A percentile compares a stretch with the other conserved stretches of the same genome.
These are phyloP conservation scores for Prinsepia uniflora DNA, from an alignment of 306 rosid genomes.

Conservation along the genomic window DNA sequence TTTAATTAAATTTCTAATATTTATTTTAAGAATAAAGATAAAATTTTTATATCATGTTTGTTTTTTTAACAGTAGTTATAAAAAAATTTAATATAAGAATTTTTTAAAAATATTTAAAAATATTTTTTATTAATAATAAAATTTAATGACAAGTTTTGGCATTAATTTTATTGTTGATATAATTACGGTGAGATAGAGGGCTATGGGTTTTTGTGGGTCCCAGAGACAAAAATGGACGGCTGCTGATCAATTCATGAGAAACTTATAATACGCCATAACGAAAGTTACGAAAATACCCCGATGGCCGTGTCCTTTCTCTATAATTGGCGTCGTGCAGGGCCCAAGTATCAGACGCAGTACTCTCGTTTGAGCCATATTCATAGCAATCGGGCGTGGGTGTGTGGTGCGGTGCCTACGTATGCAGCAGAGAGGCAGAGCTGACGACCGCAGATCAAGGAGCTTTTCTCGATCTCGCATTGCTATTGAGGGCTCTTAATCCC, in stretches of 20 bases:
- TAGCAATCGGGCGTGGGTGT: conserved; percentile 4
- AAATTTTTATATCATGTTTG: too few relatives aligned
- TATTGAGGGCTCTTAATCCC: conserved; percentile 57
- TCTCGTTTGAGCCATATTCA: not conserved
- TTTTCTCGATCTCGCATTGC: conserved; percentile 80
- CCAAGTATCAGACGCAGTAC: not conserved
- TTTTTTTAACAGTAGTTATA: too few relatives aligned
- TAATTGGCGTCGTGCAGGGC: not conserved
- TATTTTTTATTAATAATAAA: too few relatives aligned
- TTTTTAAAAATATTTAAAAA: too few relatives aligned
- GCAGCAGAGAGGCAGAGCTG: conserved; percentile 62
- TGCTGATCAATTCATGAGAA: not conserved
- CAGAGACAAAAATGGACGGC: not conserved
- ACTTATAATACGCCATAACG: not conserved
- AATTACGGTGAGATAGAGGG: too few relatives aligned
- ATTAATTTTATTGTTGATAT: too few relatives aligned
- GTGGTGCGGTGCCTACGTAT: conserved; percentile 16
- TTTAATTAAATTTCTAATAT: too few relatives aligned
- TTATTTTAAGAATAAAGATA: too few relatives aligned
- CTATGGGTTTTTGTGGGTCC: not conserved
- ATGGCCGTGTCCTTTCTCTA: not conserved
- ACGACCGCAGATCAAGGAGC: conserved; percentile 85
- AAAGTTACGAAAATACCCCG: not conserved
- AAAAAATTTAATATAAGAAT: too few relatives aligned
- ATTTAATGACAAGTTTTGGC: too few relatives aligned